Evolutionary conservation across 2,329 filamentous ascomycete species (phyloP).

Genomic region (Colletotrichum sp.): DNA sequence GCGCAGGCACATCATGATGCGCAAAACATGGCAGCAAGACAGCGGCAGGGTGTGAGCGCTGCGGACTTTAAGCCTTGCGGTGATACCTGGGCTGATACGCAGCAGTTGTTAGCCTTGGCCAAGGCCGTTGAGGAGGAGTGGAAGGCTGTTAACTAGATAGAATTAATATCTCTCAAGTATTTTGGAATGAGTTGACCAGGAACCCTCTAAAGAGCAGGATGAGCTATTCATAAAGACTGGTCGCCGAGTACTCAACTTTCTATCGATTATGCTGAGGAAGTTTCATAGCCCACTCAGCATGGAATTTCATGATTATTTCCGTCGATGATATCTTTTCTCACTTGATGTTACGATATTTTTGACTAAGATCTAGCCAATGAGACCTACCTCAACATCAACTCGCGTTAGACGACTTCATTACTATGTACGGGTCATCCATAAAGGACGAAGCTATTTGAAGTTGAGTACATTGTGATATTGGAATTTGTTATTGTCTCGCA

Average conservation of each 20-base stretch:
- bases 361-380: too few relatives aligned
- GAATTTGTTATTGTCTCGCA: rapidly evolving
- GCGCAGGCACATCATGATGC: background rate
- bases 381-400: too few relatives aligned
- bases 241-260: background rate
- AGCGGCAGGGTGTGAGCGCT: background rate
- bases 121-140: background rate
- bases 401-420: too few relatives aligned
- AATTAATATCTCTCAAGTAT: rapidly evolving
- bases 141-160: background rate
- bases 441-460: background rate
- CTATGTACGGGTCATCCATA: background rate
- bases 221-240: background rate
- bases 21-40: background rate
- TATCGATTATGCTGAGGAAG: background rate
- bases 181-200: rapidly evolving
- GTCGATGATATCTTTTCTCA: rapidly evolving
- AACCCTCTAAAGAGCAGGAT: rapidly evolving
- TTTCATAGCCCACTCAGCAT: background rate
- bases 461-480: background rate
- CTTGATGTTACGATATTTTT: background rate
- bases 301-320: rapidly evolving
- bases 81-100: background rate
- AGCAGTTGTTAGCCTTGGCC: background rate
- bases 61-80: background rate